These are phyloP conservation scores for Tolypocladium sp. DNA, from an alignment of 2,329 filamentous ascomycete genomes.

Conservation along the genomic window DNA sequence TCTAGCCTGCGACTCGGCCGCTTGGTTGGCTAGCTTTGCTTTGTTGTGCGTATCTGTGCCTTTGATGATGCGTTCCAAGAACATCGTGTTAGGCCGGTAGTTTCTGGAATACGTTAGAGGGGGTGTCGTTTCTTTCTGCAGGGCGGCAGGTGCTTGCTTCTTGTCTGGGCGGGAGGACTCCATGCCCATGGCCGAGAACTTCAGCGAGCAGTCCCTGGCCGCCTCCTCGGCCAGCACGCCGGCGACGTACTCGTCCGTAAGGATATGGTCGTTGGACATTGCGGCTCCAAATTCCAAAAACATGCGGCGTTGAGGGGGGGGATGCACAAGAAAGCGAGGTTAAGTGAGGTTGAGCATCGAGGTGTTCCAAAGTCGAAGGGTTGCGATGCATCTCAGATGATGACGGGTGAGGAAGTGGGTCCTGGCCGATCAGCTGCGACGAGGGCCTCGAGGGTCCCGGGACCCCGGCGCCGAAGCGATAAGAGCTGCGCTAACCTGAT, in stretches of 20 bases:
- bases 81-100: slow-evolving; percentile 81
- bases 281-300: background rate
- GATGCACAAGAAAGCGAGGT: background rate
- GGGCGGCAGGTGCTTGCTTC: slow-evolving; percentile 28
- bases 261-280: slow-evolving; percentile 38
- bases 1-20: slow-evolving; percentile 65
- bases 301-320: background rate
- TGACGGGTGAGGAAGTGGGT: background rate
- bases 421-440: background rate
- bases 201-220: slow-evolving; percentile 58
- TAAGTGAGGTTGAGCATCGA: background rate
- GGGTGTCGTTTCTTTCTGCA: background rate
- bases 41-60: slow-evolving; percentile 87
- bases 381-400: background rate
- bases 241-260: slow-evolving; percentile 73
- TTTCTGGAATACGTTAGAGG: background rate
- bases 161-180: slow-evolving; percentile 40
- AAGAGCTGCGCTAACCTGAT: slow-evolving; percentile 4
- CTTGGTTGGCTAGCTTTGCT: slow-evolving; percentile 74
- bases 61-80: slow-evolving; percentile 78
- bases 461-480: background rate
- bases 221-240: slow-evolving; percentile 70
- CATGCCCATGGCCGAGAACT: slow-evolving; percentile 66
- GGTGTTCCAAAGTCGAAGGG: background rate
- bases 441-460: no score